Base-by-base conservation (phyloP, 495 filamentous ascomycete species). In the Penicillium coprophilum region DNA sequence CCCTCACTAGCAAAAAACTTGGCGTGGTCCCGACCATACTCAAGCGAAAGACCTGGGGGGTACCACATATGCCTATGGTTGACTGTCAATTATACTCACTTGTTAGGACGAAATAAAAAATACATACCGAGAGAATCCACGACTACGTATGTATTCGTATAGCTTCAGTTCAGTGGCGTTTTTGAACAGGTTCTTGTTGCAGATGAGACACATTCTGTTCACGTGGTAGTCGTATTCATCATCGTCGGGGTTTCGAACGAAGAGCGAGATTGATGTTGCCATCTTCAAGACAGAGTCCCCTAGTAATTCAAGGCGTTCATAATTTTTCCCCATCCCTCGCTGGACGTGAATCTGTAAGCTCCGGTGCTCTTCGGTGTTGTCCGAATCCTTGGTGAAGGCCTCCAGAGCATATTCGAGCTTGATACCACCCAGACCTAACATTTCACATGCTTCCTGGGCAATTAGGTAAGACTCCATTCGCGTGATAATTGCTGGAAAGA, bases 211-310 rank as follows among this genome's bases (percentile, higher is more conserved):
- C 94, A 97, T 97, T 23, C 94, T 85, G 59, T 88, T 84, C 31
- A 96, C 90, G 63, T 98, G 94, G 59, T 89, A 92, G 52, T 92
- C 84, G 53, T 85, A 93, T 65, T 98, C 95, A 62, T 91, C 82
- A 57, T 88, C 82, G 51, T 88, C 83, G 1, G 91, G 91, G 23
- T 87, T 85, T 21, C 84, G 78, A 6, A 83, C 83, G 63, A 86
- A 97, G 6, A 95, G 76, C 20, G 90, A 80, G 20, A 98, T 90
- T 0, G 93, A 90, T 10, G 94, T 97, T 36, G 89, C 90, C 86
- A 96, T 91, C 75, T 98, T 98, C 40, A 98, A 80, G 67, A 96
- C 97, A 47, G 87, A 88, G 69, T 98, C 94, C 0, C 94, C 94
- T 13, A 97, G 77, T 59, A 97, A 95, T 56, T 98, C 94, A 1